A percentile compares a stretch with the other conserved stretches of the same genome.
Evolutionary conservation across 805 yeast species (phyloP).

Genomic region (Candida orba): DNA sequence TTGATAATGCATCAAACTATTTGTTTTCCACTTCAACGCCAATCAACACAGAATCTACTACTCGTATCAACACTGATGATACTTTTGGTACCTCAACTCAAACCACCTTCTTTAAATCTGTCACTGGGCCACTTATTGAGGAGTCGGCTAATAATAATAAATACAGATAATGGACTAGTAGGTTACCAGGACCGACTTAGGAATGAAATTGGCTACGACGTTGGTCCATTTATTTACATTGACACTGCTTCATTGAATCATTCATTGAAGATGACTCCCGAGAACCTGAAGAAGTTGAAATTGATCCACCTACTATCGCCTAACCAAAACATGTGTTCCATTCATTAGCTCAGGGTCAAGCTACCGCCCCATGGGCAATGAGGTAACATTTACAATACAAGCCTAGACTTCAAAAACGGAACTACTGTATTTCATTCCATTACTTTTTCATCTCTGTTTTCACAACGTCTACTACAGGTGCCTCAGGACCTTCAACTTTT

Average conservation of each 20-base stretch:
- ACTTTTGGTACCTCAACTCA: background rate
- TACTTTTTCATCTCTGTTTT: constrained; percentile 8
- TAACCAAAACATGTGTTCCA: too few relatives aligned
- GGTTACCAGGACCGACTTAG: constrained; percentile 2
- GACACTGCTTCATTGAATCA: constrained; percentile 3
- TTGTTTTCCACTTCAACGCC: too few relatives aligned
- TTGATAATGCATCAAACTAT: too few relatives aligned
- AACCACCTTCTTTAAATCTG: too few relatives aligned
- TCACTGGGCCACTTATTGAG: background rate
- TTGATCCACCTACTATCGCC: too few relatives aligned
- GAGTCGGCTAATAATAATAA: background rate
- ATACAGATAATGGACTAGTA: background rate
- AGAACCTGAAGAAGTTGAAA: background rate
- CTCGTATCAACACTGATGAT: background rate
- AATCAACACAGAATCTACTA: background rate
- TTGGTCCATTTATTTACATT: constrained; percentile 1
- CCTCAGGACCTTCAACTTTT: background rate
- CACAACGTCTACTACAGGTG: background rate
- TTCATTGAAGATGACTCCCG: constrained; percentile 2
- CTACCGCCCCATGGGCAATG: constrained; percentile 1
- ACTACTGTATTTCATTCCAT: constrained; percentile 7
- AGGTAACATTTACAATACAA: constrained; percentile 6
- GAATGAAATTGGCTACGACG: background rate
- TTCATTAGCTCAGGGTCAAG: constrained; percentile 5
- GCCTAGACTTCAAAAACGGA: constrained; percentile 9